These are phyloP conservation scores for Acacia concinna DNA, from an alignment of 331 rosid species.

Conservation along the genomic window DNA sequence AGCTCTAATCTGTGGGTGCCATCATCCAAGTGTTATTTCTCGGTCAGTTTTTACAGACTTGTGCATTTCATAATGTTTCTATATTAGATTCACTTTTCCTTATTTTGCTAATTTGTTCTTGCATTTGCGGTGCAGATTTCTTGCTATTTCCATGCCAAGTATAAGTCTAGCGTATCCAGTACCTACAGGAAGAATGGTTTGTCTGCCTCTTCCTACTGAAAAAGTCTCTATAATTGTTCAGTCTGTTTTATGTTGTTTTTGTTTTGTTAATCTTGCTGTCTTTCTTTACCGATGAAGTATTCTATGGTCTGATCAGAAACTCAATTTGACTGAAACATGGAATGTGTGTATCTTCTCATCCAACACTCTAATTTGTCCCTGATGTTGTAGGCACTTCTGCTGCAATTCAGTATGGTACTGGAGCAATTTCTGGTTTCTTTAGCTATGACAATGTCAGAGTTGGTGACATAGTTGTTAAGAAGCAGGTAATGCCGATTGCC, in stretches of 20 bases:
- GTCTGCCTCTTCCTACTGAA: constrained; percentile 25
- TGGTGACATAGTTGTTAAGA: constrained; percentile 60
- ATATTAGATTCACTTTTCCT: neutral
- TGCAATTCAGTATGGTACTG: constrained; percentile 73
- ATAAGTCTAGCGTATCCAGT: constrained; percentile 58
- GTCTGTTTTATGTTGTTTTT: neutral
- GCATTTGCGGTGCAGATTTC: constrained; percentile 60
- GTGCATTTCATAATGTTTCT: neutral
- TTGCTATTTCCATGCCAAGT: constrained; percentile 73
- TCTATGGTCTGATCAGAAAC: neutral
- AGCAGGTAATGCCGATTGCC: constrained; percentile 55
- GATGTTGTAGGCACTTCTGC: constrained; percentile 64
- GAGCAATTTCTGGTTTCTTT: constrained; percentile 79
- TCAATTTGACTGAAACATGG: neutral
- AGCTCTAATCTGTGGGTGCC: constrained; percentile 98
- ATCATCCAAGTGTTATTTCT: constrained; percentile 61
- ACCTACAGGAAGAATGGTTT: constrained; percentile 70
- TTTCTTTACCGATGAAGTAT: neutral
- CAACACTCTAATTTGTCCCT: constrained; percentile 8
- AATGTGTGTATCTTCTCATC: neutral
- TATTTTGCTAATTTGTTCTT: neutral
- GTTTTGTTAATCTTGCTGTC: neutral
- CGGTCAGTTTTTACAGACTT: constrained; percentile 52
- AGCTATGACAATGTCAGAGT: constrained; percentile 66
- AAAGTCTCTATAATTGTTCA: neutral